Conservation (phyloP, 352 stramenopile genomes). For the Phytophthora pseudosyringae region DNA sequence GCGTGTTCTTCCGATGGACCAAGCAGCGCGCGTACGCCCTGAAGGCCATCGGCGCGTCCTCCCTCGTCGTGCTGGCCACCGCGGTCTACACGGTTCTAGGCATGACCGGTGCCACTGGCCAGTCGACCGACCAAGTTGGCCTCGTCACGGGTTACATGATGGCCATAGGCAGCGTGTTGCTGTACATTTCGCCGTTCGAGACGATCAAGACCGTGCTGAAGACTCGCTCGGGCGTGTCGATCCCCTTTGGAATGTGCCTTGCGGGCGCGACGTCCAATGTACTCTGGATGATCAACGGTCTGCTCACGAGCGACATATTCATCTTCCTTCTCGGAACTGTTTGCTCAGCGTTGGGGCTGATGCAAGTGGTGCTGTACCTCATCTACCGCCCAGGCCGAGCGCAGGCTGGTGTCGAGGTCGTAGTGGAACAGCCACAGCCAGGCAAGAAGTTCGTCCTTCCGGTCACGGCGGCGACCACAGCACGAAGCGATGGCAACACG, state of each 20-base stretch:
- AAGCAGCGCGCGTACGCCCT: constrained; percentile 24
- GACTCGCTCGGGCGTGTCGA: constrained; percentile 36
- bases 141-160: constrained; percentile 43
- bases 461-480: constrained; percentile 8
- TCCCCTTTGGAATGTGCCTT: constrained; percentile 38
- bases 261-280: constrained; percentile 28
- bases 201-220: constrained; percentile 37
- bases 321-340: constrained; percentile 40
- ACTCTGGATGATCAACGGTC: constrained; percentile 48
- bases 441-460: constrained; percentile 26
- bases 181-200: constrained; percentile 42
- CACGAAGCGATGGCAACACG: constrained; percentile 2
- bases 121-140: constrained; percentile 26
- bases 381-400: constrained; percentile 25
- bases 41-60: constrained; percentile 26
- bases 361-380: constrained; percentile 39
- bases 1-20: constrained; percentile 40
- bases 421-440: constrained; percentile 1
- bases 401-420: constrained; percentile 1
- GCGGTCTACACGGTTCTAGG: constrained; percentile 34
- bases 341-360: constrained; percentile 22
- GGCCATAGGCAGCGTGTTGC: constrained; percentile 38
- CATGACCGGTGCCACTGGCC: constrained; percentile 27
- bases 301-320: constrained; percentile 47
- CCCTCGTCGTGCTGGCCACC: constrained; percentile 18